Percentiles rank a stretch among this genome's conserved stretches.
These are phyloP conservation scores for Pseudopithomyces chartarum DNA, from an alignment of 2,329 filamentous ascomycete genomes.

Conservation along the genomic window DNA sequence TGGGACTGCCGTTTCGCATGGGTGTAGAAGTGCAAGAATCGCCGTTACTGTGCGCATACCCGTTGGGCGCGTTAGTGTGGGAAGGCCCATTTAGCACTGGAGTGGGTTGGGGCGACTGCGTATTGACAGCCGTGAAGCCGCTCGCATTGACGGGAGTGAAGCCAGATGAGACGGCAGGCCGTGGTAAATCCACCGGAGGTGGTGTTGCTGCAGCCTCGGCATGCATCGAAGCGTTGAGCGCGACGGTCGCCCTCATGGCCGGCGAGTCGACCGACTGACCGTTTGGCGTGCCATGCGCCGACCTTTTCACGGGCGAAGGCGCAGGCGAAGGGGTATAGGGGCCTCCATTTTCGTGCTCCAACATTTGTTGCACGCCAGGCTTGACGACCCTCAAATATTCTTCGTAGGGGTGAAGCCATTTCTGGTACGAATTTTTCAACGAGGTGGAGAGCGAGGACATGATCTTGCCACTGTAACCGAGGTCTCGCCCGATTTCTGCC, in stretches of 20 bases:
- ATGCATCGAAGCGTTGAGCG: conserved; percentile 61
- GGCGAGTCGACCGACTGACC: conserved; percentile 68
- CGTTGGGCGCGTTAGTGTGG: conserved; percentile 61
- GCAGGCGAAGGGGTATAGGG: conserved; percentile 81
- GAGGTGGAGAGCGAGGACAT: conserved; percentile 99
- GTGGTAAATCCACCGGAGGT: conserved; percentile 60
- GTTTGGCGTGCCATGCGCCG: conserved; percentile 55
- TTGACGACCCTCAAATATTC: conserved; percentile 90
- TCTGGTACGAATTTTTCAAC: conserved; percentile 95
- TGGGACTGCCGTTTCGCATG: conserved; percentile 66
- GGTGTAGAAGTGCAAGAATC: conserved; percentile 64
- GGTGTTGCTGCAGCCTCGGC: conserved; percentile 33
- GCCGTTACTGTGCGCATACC: conserved; percentile 56
- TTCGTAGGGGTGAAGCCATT: conserved; percentile 96
- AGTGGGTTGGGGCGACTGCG: conserved; percentile 34
- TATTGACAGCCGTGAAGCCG: conserved; percentile 71
- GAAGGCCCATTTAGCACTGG: conserved; percentile 54
- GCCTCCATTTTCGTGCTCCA: conserved; percentile 91
- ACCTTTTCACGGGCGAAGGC: conserved; percentile 71
- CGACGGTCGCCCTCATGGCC: conserved; percentile 61
- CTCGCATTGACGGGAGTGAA: conserved; percentile 74
- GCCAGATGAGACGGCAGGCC: conserved; percentile 61
- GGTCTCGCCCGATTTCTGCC: conserved; percentile 95
- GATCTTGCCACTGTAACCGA: conserved; percentile 98
- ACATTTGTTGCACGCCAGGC: conserved; percentile 92